A percentile compares a stretch with the other conserved stretches of the same genome.
These are phyloP conservation scores for Jaapia argillacea DNA, from an alignment of 768 basidiomycete genomes.

Conservation along the genomic window DNA sequence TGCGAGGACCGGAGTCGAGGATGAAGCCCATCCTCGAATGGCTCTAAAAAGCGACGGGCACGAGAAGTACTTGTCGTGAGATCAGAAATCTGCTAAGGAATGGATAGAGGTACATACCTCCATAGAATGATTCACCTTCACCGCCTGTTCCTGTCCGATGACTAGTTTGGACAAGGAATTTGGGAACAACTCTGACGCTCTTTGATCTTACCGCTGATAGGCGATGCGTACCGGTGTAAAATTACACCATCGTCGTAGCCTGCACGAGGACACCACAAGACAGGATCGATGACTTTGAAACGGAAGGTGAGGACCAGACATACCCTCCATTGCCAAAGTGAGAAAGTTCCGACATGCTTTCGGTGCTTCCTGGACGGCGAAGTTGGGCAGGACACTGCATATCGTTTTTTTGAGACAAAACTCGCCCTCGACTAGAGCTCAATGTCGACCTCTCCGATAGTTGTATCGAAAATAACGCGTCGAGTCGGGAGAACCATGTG, in stretches of 20 bases:
- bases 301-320: conserved; percentile 22
- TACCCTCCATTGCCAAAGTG: conserved; percentile 83
- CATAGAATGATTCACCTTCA: conserved; percentile 93
- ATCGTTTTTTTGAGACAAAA: not conserved
- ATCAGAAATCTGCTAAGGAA: too few species aligned
- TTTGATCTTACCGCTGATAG: too few species aligned
- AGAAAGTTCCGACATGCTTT: conserved; percentile 91
- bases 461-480: conserved; percentile 81
- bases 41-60: too few species aligned
- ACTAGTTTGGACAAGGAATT: conserved; percentile 92
- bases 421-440: conserved; percentile 87
- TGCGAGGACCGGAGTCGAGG: conserved; percentile 84
- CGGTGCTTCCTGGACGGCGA: conserved; percentile 71
- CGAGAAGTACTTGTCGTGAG: too few species aligned
- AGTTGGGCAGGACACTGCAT: not conserved
- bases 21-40: conserved; percentile 91
- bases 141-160: conserved; percentile 86
- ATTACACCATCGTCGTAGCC: conserved; percentile 96
- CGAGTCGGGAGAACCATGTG: conserved; percentile 85
- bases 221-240: conserved; percentile 66
- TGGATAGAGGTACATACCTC: conserved; percentile 47
- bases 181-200: conserved; percentile 82
- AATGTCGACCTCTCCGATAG: conserved; percentile 79
- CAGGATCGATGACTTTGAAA: not conserved
- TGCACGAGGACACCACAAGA: conserved; percentile 21